Percentiles rank a stretch among this genome's conserved stretches.
Evolutionary conservation across 495 filamentous ascomycete genomes (phyloP).

Genomic region (Aspergillus affinis): DNA sequence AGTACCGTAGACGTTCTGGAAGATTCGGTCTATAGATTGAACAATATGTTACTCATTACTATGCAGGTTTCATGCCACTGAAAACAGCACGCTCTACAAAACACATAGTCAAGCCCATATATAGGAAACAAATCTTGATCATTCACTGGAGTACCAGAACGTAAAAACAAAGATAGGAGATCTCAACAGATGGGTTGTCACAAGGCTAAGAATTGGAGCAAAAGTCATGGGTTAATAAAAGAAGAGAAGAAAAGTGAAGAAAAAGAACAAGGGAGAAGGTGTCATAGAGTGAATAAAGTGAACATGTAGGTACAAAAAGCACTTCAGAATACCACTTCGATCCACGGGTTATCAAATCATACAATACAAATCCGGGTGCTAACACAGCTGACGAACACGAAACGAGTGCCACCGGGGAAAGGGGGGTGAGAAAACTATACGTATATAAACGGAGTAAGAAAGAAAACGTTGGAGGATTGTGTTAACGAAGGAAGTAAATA

Average conservation of each 20-base stretch:
- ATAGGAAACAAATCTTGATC: not conserved
- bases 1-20: no score
- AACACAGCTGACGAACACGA: slow-evolving; percentile 15
- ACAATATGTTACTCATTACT: not conserved
- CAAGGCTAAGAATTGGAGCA: slow-evolving; percentile 9
- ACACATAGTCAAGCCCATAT: not conserved
- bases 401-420: slow-evolving; percentile 11
- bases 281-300: slow-evolving; percentile 1
- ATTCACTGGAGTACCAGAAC: slow-evolving; percentile 6
- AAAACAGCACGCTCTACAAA: not conserved
- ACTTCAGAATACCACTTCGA: not conserved
- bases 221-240: no score
- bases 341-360: slow-evolving; percentile 4
- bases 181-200: slow-evolving; percentile 14
- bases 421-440: not conserved
- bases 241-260: slow-evolving; percentile 1
- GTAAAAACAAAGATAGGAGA: slow-evolving; percentile 13
- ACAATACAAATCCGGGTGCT: slow-evolving; percentile 22
- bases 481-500: not conserved
- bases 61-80: not conserved
- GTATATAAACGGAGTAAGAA: not conserved
- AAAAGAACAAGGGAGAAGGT: slow-evolving; percentile 6
- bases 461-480: not conserved
- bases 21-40: not conserved
- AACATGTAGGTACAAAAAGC: slow-evolving; percentile 3